These are phyloP conservation scores for Venturia asperata DNA, from an alignment of 2,329 filamentous ascomycete species.

Conservation along the genomic window DNA sequence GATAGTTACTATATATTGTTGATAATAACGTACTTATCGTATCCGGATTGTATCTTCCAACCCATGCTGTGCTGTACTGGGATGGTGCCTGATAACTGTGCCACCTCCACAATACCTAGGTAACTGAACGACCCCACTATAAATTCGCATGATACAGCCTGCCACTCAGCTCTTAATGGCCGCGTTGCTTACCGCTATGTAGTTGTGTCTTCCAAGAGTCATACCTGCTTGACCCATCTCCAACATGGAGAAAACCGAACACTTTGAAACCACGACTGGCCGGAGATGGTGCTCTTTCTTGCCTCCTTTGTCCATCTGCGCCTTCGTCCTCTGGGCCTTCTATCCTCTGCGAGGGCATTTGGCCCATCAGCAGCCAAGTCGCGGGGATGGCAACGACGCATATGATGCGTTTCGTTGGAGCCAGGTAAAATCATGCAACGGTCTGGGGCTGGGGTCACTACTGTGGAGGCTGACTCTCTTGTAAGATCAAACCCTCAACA, in stretches of 20 bases:
- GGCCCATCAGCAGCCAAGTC: background rate
- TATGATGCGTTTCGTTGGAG: background rate
- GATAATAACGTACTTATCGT: no score
- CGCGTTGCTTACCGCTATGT: no score
- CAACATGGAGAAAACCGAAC: background rate
- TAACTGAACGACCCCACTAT: no score
- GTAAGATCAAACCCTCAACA: slow-evolving; percentile 17
- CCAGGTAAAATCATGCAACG: background rate
- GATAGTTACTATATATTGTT: no score
- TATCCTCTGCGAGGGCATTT: background rate
- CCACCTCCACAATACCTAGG: no score
- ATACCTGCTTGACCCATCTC: background rate
- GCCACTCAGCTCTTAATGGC: no score
- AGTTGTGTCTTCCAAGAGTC: background rate
- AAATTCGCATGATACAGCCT: no score
- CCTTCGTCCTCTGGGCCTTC: background rate
- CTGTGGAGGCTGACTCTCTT: background rate
- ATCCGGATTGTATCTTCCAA: no score
- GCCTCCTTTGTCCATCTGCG: background rate
- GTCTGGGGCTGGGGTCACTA: background rate
- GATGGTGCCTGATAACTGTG: no score
- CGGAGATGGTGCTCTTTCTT: background rate
- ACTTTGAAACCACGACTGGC: background rate
- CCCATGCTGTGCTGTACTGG: no score
- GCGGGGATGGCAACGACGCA: background rate